phyloP scores from a whole-genome alignment of 208 protist genomes.

The Crithidia bombi region DNA sequence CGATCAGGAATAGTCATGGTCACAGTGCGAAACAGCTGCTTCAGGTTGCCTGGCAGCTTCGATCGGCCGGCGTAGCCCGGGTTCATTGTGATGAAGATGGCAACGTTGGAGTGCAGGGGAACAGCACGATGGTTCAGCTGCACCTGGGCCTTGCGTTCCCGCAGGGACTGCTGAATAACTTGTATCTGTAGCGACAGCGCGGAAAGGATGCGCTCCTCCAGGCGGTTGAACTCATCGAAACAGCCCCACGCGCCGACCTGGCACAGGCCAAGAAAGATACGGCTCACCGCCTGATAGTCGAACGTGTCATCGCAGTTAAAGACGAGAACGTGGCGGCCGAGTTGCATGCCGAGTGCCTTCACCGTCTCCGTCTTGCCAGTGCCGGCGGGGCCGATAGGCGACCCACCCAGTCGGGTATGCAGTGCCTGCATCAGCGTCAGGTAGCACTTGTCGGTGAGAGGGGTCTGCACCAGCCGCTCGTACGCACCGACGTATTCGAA shows the following conservation, averaged over 20 bases:
- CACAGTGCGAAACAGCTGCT: conserved; percentile 99
- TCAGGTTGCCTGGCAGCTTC: conserved; percentile 99
- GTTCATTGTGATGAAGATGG: conserved; percentile 99
- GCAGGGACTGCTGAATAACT: conserved; percentile 96
- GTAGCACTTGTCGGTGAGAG: conserved; percentile 99
- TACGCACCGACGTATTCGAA: conserved; percentile 99
- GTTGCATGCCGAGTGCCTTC: conserved; percentile 97
- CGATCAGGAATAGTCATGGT: conserved; percentile 99
- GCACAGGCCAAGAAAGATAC: conserved; percentile 99
- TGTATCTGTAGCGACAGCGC: conserved; percentile 99
- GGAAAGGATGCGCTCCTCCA: conserved; percentile 99
- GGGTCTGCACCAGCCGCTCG: conserved; percentile 98
- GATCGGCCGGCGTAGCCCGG: conserved; percentile 99
- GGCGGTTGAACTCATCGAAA: conserved; percentile 99
- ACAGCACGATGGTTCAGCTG: conserved; percentile 92
- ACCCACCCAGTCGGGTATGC: conserved; percentile 96
- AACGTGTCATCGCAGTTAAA: conserved; percentile 99
- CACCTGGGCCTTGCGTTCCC: conserved; percentile 61
- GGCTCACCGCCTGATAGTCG: conserved; percentile 97
- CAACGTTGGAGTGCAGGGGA: conserved; percentile 93
- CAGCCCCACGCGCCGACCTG: conserved; percentile 99
- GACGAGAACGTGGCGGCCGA: conserved; percentile 98
- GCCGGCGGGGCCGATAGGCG: conserved; percentile 97
- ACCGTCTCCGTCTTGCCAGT: conserved; percentile 99
- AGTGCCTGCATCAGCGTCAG: conserved; percentile 99